Base-by-base conservation (phyloP, 208 protist species). In the Trypanosoma theileri region DNA sequence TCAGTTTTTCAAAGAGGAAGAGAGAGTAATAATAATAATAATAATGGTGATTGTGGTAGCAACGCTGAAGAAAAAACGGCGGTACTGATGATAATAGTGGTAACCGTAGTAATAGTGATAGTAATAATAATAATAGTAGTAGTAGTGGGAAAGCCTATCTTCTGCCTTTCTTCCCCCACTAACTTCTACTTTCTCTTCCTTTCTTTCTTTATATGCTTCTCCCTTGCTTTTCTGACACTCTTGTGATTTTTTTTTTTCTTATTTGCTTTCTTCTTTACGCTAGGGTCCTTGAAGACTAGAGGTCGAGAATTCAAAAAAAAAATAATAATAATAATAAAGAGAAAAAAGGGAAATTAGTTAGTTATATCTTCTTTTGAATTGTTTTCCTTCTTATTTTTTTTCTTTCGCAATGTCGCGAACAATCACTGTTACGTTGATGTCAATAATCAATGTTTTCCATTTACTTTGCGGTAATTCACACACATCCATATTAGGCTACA, bases 261-360 rank as follows among this genome's bases (percentile, higher is more conserved):
- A 8, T 24, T 10, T 28, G 22, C 8, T 58, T 24, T 24, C 19
- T 58, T 58, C 4, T 8, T 8, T 40, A 58, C 24, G 53, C 13
- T 31, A 40, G 13, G 14, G 2, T 58, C 13, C 53, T 24, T 41
- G 2, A 31, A 28, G n/a, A n/a, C n/a, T 0, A 31, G 9, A 28
- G 61, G 45, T 52, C 28, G 57, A 69, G 41, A 51, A 73, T 44
- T 61, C 17, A 4, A 46, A 62, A 59, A 46, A 42, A n/a, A 28
- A 57, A 59, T 40, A 46, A 51, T 21, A 48, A 62, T 31, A 42
- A 64, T 16, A n/a, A 58, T 7, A 58, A 69, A 59, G 14, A 16
- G 60, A 22, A 69, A 53, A 62, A 42, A 42, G 35, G 41, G 4
- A 55, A 17, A 73, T 54, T 19, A 10, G 50, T 8, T 54, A 21